A percentile compares a stretch with the other conserved stretches of the same genome.
phyloP scores from a whole-genome alignment of 495 filamentous ascomycete species.

The Talaromyces proteolyticus region DNA sequence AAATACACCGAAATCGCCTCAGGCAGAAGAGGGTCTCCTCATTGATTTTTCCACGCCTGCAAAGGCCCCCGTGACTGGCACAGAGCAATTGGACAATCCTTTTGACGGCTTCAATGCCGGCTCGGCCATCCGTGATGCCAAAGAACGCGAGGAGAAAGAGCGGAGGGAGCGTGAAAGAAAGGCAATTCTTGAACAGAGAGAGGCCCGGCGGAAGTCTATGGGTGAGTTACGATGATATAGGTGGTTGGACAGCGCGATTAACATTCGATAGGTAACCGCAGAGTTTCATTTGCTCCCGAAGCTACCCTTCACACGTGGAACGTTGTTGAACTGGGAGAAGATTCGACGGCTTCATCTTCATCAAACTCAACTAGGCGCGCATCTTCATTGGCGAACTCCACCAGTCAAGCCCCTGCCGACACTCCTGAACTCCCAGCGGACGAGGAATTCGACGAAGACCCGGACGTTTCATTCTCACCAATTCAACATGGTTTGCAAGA shows the following conservation, averaged over 20 bases:
- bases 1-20: constrained; percentile 6
- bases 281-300: constrained; percentile 96
- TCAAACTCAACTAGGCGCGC: constrained; percentile 65
- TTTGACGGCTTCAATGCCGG: constrained; percentile 52
- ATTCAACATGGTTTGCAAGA: constrained; percentile 57
- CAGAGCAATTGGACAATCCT: constrained; percentile 45
- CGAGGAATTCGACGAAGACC: constrained; percentile 54
- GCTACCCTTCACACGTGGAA: constrained; percentile 98
- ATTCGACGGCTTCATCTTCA: constrained; percentile 79
- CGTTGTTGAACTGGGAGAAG: constrained; percentile 82
- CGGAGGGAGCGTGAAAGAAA: constrained; percentile 56
- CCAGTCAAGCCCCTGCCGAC: constrained; percentile 44
- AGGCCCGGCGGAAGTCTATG: constrained; percentile 85
- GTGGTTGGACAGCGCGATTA: constrained; percentile 11
- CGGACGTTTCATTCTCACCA: constrained; percentile 56
- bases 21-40: constrained; percentile 29
- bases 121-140: constrained; percentile 50
- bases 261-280: constrained; percentile 60
- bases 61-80: constrained; percentile 16
- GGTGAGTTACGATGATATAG: constrained; percentile 26
- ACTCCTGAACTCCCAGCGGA: constrained; percentile 53
- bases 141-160: constrained; percentile 69
- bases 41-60: constrained; percentile 44
- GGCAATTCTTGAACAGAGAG: constrained; percentile 66
- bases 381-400: constrained; percentile 50